Base-by-base conservation (phyloP, 495 filamentous ascomycete species). In the Penicilliopsis zonata region DNA sequence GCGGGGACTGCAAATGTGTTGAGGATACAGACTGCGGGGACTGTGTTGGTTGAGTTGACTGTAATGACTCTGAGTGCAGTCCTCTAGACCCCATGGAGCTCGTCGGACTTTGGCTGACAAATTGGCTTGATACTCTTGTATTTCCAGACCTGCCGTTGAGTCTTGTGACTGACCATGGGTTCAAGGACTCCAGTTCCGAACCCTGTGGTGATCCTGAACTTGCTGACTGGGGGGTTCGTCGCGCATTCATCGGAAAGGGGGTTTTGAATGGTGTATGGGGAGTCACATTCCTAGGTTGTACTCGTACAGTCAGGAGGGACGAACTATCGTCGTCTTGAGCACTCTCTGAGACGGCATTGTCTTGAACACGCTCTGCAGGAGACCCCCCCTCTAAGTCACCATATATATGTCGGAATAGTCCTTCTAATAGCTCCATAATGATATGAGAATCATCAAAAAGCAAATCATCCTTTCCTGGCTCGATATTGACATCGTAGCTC, bases 401-500 rank as follows among this genome's bases (percentile, higher is more conserved):
- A 28, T 82, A 88, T 7, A 67, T 42, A 12, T 53, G 46, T 6
- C 41, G 43, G 8, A 88, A 73, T 2, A 84, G 47, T 0, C 43
- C 43, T 28, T 79, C 70, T 2, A 78, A 63, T 3, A 67, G 37
- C 3, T 50, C 43, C 3, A 80, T 15, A 3, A 93, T 34, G 2
- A 40, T 3, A 0, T 71, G 48, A 18, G 74, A 61, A 26, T 90
- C 59, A 17, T 67, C 59, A 46, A 98, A 94, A 0, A 94, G 33
- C 2, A 95, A 71, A 50, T 94, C 79, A 40, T 95, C 81, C 49
- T 98, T 98, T 0, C 79, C 71, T 0, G 87, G 86, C 45, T 96
- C 86, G 32, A 96, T 66, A 43, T 94, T 96, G 2, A 72, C 67
- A 59, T 96, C 88, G 39, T 98, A 95, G 30, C 65, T 79, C 9